A percentile compares a stretch with the other conserved stretches of the same genome.
Conservation (phyloP, 306 rosid species). For the Quercus robur region DNA sequence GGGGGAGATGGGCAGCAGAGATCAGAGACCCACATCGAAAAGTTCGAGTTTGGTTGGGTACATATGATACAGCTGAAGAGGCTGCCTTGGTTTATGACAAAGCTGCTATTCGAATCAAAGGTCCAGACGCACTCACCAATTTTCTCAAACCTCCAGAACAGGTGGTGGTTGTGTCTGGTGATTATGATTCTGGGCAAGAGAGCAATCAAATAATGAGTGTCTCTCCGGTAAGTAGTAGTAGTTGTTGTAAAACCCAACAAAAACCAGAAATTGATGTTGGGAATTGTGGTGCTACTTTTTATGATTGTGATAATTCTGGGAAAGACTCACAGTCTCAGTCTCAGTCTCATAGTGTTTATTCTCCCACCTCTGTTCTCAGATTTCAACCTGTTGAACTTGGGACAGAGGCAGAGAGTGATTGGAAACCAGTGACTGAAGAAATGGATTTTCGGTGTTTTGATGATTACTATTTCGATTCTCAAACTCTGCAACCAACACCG, state of each 20-base stretch:
- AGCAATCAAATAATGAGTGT: not conserved
- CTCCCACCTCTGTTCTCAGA: constrained; percentile 50
- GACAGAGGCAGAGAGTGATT: not conserved
- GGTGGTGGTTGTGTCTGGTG: not conserved
- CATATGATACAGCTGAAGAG: constrained; percentile 55
- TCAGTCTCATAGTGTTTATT: constrained; percentile 16
- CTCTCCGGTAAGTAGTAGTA: not conserved
- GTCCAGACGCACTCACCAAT: constrained; percentile 57
- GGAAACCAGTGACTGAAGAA: constrained; percentile 1
- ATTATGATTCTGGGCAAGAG: too few species aligned
- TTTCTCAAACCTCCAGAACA: constrained; percentile 16
- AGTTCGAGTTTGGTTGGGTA: constrained; percentile 54
- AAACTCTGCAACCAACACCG: not conserved
- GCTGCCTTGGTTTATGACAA: constrained; percentile 61
- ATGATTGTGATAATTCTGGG: constrained; percentile 11
- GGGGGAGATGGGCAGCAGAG: constrained; percentile 69
- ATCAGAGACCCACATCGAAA: constrained; percentile 42
- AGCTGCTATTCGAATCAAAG: constrained; percentile 49
- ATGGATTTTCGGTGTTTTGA: constrained; percentile 13
- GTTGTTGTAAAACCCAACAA: not conserved
- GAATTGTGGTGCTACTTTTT: not conserved
- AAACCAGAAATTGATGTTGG: not conserved
- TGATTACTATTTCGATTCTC: constrained; percentile 4
- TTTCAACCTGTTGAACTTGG: constrained; percentile 19
- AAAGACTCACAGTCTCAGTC: constrained; percentile 8